These are phyloP conservation scores for Chaetothyriales sp. DNA, from an alignment of 2,329 filamentous ascomycete genomes.

Conservation along the genomic window DNA sequence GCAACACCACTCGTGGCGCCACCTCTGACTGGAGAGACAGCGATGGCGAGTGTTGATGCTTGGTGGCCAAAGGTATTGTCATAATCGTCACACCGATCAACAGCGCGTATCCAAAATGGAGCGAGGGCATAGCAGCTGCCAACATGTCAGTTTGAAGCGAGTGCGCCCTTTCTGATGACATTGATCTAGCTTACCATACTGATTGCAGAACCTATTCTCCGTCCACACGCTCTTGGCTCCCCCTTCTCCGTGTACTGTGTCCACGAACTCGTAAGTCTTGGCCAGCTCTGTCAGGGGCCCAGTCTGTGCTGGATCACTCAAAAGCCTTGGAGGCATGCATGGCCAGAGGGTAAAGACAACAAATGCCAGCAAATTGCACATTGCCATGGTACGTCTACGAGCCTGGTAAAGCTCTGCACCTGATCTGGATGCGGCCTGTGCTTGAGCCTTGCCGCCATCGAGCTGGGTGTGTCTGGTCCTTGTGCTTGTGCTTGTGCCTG, in stretches of 20 bases:
- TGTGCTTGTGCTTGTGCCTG: conserved; percentile 31
- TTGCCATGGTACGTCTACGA: conserved; percentile 40
- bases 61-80: conserved; percentile 45
- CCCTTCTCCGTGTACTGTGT: conserved; percentile 41
- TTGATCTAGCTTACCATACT: conserved; percentile 42
- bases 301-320: conserved; percentile 38
- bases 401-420: conserved; percentile 41
- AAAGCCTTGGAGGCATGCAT: conserved; percentile 44
- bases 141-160: neutral
- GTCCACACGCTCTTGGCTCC: conserved; percentile 57
- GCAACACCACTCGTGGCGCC: conserved; percentile 25
- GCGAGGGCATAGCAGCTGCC: conserved; percentile 55
- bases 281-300: conserved; percentile 43
- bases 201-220: conserved; percentile 58
- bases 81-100: conserved; percentile 56
- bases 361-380: conserved; percentile 45
- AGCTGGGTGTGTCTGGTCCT: conserved; percentile 19
- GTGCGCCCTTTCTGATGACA: neutral
- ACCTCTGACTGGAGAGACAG: conserved; percentile 19
- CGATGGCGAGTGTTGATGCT: conserved; percentile 32
- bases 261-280: conserved; percentile 44
- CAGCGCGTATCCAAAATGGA: conserved; percentile 62
- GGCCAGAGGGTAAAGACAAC: conserved; percentile 45
- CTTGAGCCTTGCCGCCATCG: neutral
- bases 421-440: conserved; percentile 25